Conservation (phyloP, 306 rosid species). For the Sicyos edulis region DNA sequence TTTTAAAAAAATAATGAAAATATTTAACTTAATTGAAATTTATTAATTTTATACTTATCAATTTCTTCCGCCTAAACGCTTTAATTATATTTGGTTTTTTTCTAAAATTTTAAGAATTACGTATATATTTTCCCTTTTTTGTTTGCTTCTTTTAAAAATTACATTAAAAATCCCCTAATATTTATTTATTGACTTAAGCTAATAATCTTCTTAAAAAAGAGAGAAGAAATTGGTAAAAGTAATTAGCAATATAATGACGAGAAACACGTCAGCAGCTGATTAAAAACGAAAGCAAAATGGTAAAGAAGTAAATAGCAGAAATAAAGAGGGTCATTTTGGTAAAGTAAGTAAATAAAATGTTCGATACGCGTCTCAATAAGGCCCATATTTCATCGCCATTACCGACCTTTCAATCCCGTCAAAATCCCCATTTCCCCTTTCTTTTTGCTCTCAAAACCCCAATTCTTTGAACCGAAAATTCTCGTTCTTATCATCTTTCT, state of each 20-base stretch:
- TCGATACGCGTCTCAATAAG: slow-evolving; percentile 71
- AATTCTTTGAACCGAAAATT: background rate
- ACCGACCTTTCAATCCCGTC: slow-evolving; percentile 55
- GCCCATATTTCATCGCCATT: slow-evolving; percentile 67
- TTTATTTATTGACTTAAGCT: too few relatives aligned
- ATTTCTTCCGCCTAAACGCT: too few relatives aligned
- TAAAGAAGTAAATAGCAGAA: slow-evolving; percentile 22
- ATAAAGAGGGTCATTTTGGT: slow-evolving; percentile 33
- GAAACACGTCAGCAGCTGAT: slow-evolving; percentile 32
- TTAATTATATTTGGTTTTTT: too few relatives aligned
- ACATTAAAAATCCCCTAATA: too few relatives aligned
- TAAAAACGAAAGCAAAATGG: slow-evolving; percentile 1
- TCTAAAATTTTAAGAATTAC: too few relatives aligned
- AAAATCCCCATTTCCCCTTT: slow-evolving; percentile 26
- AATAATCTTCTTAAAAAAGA: too few relatives aligned
- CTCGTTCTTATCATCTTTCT: background rate
- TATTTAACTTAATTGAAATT: too few relatives aligned
- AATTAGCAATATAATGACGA: slow-evolving; percentile 8
- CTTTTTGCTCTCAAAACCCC: slow-evolving; percentile 17
- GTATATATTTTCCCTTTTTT: too few relatives aligned
- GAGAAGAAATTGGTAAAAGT: too few relatives aligned
- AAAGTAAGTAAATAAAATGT: slow-evolving; percentile 29
- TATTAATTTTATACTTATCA: too few relatives aligned
- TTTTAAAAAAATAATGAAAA: too few relatives aligned
- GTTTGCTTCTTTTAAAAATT: too few relatives aligned